phyloP scores from a whole-genome alignment of 768 basidiomycete genomes.

The Daedaleopsis sinensis region DNA sequence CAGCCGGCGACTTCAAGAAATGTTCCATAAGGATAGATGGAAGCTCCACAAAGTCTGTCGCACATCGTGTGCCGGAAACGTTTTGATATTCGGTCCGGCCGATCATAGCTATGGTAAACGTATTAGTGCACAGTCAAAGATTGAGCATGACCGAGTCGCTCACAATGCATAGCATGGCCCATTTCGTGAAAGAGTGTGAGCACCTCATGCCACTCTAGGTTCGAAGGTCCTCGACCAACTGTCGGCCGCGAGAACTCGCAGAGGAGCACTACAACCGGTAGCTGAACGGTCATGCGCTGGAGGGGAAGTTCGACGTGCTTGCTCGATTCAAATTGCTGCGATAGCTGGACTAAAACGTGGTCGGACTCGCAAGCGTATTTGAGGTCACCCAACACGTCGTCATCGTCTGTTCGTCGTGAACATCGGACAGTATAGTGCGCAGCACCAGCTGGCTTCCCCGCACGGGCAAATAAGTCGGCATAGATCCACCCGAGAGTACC shows the following conservation, averaged over 20 bases:
- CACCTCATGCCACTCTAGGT: slow-evolving; percentile 91
- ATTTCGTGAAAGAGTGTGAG: slow-evolving; percentile 97
- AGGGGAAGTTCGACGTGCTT: slow-evolving; percentile 63
- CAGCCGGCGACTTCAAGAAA: slow-evolving; percentile 83
- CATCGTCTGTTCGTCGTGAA: slow-evolving; percentile 89
- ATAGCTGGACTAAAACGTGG: slow-evolving; percentile 36
- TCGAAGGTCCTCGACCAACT: slow-evolving; percentile 61
- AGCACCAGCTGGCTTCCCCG: slow-evolving; percentile 86
- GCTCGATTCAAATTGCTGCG: slow-evolving; percentile 63
- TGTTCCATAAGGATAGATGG: slow-evolving; percentile 99
- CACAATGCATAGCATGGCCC: slow-evolving; percentile 99
- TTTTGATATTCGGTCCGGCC: slow-evolving; percentile 97
- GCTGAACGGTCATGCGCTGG: slow-evolving; percentile 74
- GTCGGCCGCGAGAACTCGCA: slow-evolving; percentile 82
- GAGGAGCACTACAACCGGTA: slow-evolving; percentile 89
- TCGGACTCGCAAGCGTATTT: slow-evolving; percentile 41
- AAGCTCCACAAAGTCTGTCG: slow-evolving; percentile 97
- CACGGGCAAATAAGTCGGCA: slow-evolving; percentile 84
- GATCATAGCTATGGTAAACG: slow-evolving; percentile 78
- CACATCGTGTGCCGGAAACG: slow-evolving; percentile 95
- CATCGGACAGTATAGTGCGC: slow-evolving; percentile 98
- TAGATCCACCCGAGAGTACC: slow-evolving; percentile 95
- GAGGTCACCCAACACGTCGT: slow-evolving; percentile 75
- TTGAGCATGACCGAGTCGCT: slow-evolving; percentile 37
- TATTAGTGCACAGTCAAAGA: background rate